Evolutionary conservation across 2,329 filamentous ascomycete species (phyloP), one percentile per base, ranked within the genome.

Genomic region (Blumeria hordei): DNA sequence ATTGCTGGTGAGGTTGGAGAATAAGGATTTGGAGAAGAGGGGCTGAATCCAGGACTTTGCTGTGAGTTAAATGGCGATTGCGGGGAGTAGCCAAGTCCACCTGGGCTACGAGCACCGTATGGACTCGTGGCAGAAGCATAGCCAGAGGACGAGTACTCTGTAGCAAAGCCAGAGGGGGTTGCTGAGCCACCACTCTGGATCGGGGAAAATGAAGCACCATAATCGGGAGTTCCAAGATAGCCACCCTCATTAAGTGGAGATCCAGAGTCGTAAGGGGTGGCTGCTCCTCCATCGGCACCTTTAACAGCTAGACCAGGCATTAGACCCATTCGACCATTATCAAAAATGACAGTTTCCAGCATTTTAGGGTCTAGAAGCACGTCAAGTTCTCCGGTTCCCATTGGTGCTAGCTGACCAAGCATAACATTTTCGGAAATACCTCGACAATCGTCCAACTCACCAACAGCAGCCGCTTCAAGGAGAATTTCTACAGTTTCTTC

Each of bases 401-500:
- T 90, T 34, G 93, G 92, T 5, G 93, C 92, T 70, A 96, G 78
- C 71, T 98, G 92, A 59, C 92, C 92, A 59, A 98, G 78, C 78
- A 98, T 98, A 66, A 98, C 83, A 71, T 98, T 98, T 71, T 98
- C 92, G 14, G 92, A 96, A 53, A 98, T 90, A 74, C 92, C 92
- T 58, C 88, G 85, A 72, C 93, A 98, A 69, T 98, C 92, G 65
- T 98, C 92, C 35, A 98, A 76, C 69, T 98, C 92, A 66, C 92
- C 92, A 53, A 86, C 86, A 14, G 88, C 87, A 28, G 92, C 92
- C 58, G 92, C 93, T 66, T 98, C 92, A 18, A 98, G 79, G 54
- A 98, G 74, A 73, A 98, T 98, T 67, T 98, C 93, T 43, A 98
- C 92, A 0, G 92, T 98, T 69, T 98, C 93, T 70, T 98, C 92